phyloP scores from a whole-genome alignment of 768 basidiomycete genomes.

The Tylopilus subfusipes region DNA sequence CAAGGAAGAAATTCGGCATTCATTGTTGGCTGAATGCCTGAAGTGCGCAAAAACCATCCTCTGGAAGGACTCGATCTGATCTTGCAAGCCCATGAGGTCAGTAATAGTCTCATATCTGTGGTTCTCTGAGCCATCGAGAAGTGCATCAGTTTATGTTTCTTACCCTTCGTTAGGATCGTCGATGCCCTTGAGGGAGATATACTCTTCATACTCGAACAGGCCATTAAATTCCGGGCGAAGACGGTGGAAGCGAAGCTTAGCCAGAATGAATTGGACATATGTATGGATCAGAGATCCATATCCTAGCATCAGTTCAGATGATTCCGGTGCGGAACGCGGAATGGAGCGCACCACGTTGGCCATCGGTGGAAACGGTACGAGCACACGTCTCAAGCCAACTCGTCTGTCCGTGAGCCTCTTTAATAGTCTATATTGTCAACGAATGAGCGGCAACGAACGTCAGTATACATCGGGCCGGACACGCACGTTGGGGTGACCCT shows the following conservation, averaged over 20 bases:
- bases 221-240: slow-evolving; percentile 97
- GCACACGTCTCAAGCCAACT: slow-evolving; percentile 98
- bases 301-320: slow-evolving; percentile 45
- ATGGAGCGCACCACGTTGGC: slow-evolving; percentile 58
- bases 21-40: slow-evolving; percentile 86
- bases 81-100: slow-evolving; percentile 96
- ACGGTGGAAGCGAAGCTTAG: slow-evolving; percentile 94
- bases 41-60: slow-evolving; percentile 97
- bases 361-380: slow-evolving; percentile 78
- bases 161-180: slow-evolving; percentile 99
- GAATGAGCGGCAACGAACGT: slow-evolving; percentile 8
- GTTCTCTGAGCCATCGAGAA: slow-evolving; percentile 9
- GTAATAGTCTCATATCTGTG: slow-evolving; percentile 93
- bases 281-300: slow-evolving; percentile 92
- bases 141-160: slow-evolving; percentile 23
- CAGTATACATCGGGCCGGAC: background rate
- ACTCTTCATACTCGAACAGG: slow-evolving; percentile 98
- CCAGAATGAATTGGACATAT: slow-evolving; percentile 92
- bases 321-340: background rate
- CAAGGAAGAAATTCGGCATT: slow-evolving; percentile 93
- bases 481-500: slow-evolving; percentile 89
- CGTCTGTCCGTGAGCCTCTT: slow-evolving; percentile 95
- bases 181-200: slow-evolving; percentile 93
- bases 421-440: slow-evolving; percentile 66
- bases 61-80: slow-evolving; percentile 98